Conservation (phyloP, 495 filamentous ascomycete species). For the Neurospora tetrasperma region DNA sequence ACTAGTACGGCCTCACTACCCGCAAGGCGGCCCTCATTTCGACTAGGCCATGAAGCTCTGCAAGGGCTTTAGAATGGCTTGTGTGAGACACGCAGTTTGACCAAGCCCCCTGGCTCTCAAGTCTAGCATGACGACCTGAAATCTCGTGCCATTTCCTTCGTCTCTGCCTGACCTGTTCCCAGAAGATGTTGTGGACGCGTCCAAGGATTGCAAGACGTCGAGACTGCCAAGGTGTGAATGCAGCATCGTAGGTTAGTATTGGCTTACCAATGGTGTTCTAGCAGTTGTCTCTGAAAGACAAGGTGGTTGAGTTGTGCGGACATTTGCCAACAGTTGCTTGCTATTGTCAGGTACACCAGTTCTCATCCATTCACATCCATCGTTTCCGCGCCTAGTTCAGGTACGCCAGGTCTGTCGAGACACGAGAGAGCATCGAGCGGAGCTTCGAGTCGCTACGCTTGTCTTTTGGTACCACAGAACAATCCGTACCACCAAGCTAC, state of each 20-base stretch:
- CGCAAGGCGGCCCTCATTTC: not conserved
- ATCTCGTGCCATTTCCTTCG: not conserved
- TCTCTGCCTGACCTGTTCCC: not conserved
- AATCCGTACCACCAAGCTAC: not conserved
- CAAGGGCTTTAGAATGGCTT: not conserved
- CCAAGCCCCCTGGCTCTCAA: not conserved
- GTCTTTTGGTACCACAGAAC: not conserved
- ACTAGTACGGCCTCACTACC: not conserved
- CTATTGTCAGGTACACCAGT: not conserved
- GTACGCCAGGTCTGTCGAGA: not conserved
- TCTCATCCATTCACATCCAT: not conserved
- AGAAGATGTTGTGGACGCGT: not conserved
- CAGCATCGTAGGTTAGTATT: not conserved
- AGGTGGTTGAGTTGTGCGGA: not conserved
- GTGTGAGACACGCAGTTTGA: not conserved
- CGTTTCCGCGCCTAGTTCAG: not conserved
- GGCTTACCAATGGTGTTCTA: not conserved
- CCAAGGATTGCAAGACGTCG: not conserved
- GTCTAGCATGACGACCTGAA: not conserved
- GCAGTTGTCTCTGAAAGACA: not conserved
- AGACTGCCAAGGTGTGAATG: not conserved
- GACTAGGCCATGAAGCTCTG: not conserved
- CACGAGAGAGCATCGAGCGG: not conserved
- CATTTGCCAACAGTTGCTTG: not conserved
- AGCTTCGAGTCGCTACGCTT: conserved; percentile 10